Evolutionary conservation across 106 monocot species (phyloP).

Genomic region (Posidonia australis): DNA sequence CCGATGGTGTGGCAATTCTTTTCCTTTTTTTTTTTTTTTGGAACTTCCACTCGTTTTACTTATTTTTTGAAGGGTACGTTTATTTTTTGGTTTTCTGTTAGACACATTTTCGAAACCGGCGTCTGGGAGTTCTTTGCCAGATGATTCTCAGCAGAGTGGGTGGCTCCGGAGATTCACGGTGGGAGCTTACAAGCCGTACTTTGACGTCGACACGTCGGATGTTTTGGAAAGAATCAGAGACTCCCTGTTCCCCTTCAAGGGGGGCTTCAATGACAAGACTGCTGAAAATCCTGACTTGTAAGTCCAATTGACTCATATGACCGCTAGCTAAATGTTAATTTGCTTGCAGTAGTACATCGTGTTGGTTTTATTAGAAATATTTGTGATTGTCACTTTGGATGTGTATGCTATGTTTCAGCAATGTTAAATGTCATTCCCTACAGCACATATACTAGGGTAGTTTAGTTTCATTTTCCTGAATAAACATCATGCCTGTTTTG

Average conservation of each 20-base stretch:
- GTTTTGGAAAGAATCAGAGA: constrained; percentile 66
- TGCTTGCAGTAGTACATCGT: too few species aligned
- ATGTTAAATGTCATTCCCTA: too few species aligned
- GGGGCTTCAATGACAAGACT: constrained; percentile 57
- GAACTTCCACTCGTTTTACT: background rate
- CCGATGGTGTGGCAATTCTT: constrained; percentile 38
- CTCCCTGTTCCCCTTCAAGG: constrained; percentile 54
- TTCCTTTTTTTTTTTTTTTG: background rate
- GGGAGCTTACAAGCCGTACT: constrained; percentile 55
- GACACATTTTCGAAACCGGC: constrained; percentile 70
- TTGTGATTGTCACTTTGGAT: too few species aligned
- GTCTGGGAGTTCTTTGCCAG: constrained; percentile 11
- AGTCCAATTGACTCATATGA: too few species aligned
- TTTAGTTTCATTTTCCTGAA: too few species aligned
- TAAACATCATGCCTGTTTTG: too few species aligned
- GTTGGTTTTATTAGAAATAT: too few species aligned
- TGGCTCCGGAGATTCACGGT: constrained; percentile 50
- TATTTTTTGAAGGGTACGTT: background rate
- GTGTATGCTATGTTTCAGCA: too few species aligned
- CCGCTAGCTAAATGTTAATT: too few species aligned
- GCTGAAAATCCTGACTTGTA: constrained; percentile 62
- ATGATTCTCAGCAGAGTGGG: constrained; percentile 27
- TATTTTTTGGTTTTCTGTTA: constrained; percentile 9
- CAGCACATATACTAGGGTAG: too few species aligned
- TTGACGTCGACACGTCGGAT: constrained; percentile 66